Percentiles rank a stretch among this genome's conserved stretches.
phyloP scores from a whole-genome alignment of 2,329 filamentous ascomycete genomes.

The Colletotrichum gigasporum region DNA sequence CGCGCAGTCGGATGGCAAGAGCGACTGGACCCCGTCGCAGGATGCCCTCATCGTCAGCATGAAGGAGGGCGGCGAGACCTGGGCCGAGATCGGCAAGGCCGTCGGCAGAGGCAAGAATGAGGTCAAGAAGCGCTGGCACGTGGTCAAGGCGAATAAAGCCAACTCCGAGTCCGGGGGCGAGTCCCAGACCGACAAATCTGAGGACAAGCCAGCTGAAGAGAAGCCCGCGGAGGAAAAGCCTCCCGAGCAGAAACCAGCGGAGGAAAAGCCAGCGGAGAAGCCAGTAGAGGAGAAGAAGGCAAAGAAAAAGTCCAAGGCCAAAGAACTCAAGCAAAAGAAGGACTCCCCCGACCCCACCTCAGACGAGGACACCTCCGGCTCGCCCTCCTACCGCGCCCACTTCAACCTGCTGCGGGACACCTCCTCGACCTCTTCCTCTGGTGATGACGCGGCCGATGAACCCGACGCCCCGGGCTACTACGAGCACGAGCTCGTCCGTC shows the following conservation, averaged over 20 bases:
- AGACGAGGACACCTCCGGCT: constrained; percentile 28
- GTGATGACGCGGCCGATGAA: constrained; percentile 22
- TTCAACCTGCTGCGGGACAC: constrained; percentile 38
- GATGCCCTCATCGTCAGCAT: constrained; percentile 45
- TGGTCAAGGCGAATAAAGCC: constrained; percentile 38
- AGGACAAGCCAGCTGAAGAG: constrained; percentile 8
- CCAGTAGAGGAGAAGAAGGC: constrained; percentile 15
- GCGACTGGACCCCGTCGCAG: constrained; percentile 45
- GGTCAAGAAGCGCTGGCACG: constrained; percentile 43
- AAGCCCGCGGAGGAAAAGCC: neutral
- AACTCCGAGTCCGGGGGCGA: constrained; percentile 19
- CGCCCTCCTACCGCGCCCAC: constrained; percentile 8
- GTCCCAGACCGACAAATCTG: neutral
- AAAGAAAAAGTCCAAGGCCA: neutral
- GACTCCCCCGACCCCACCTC: neutral
- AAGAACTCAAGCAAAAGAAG: neutral
- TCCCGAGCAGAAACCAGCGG: constrained; percentile 6
- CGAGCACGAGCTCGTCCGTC: constrained; percentile 33
- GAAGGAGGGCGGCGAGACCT: constrained; percentile 42
- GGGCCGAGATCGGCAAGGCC: constrained; percentile 41
- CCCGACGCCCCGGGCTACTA: constrained; percentile 16
- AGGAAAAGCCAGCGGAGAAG: neutral
- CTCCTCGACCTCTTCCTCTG: constrained; percentile 34
- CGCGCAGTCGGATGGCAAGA: neutral
- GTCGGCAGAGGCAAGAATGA: constrained; percentile 41